These are phyloP conservation scores for Cairneyella variabilis DNA, from an alignment of 495 filamentous ascomycete genomes.

Conservation along the genomic window DNA sequence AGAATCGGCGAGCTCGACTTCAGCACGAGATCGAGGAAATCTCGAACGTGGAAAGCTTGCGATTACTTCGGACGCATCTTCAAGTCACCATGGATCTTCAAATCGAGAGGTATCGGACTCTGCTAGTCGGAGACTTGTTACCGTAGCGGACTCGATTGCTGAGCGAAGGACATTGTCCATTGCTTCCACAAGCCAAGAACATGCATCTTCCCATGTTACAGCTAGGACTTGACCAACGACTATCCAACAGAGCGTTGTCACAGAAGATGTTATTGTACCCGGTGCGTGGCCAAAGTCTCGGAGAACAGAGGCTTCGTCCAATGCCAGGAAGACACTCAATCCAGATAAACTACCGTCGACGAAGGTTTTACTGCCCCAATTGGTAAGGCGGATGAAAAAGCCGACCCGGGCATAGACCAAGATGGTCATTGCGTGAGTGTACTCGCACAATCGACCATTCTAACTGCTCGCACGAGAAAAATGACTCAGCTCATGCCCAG, in stretches of 20 bases:
- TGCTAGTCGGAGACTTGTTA: background rate
- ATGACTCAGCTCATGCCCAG: too few relatives aligned
- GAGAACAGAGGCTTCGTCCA: too few relatives aligned
- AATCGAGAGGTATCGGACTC: conserved; percentile 1
- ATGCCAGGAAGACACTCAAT: too few relatives aligned
- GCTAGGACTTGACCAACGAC: background rate
- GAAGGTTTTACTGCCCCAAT: too few relatives aligned
- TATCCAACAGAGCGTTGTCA: background rate
- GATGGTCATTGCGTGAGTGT: too few relatives aligned
- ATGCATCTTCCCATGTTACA: too few relatives aligned
- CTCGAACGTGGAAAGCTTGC: conserved; percentile 12
- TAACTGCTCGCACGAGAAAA: too few relatives aligned
- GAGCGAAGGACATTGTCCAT: background rate
- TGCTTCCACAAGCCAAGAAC: background rate
- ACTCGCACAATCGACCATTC: too few relatives aligned
- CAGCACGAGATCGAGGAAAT: conserved; percentile 14
- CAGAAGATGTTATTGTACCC: background rate
- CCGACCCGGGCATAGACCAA: too few relatives aligned
- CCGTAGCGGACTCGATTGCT: background rate
- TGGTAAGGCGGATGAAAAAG: too few relatives aligned
- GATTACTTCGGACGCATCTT: conserved; percentile 4
- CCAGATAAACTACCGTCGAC: too few relatives aligned
- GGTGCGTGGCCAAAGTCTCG: conserved; percentile 2
- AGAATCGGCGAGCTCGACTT: conserved; percentile 12
- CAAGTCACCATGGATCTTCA: background rate